phyloP scores from a whole-genome alignment of 306 rosid genomes.

The Hippophae rhamnoides region DNA sequence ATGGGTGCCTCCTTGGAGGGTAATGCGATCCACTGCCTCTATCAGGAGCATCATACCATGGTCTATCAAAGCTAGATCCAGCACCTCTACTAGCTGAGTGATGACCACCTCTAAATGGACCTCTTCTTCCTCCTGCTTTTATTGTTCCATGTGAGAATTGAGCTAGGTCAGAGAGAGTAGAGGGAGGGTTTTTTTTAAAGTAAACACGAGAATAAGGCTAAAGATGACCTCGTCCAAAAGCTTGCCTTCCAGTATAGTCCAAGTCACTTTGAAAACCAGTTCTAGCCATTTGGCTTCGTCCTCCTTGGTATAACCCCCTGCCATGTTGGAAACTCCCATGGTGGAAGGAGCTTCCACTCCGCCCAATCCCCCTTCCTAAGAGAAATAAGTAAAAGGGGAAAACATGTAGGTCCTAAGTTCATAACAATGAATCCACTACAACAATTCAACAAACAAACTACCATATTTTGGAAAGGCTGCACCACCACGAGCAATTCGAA shows the following conservation, averaged over 20 bases:
- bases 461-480: slow-evolving; percentile 44
- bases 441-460: slow-evolving; percentile 12
- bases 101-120: slow-evolving; percentile 35
- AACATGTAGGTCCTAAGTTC: slow-evolving; percentile 6
- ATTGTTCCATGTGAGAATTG: background rate
- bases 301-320: slow-evolving; percentile 37
- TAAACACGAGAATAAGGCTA: slow-evolving; percentile 13
- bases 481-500: slow-evolving; percentile 50
- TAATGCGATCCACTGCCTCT: slow-evolving; percentile 40
- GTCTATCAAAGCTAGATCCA: slow-evolving; percentile 24
- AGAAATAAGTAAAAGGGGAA: slow-evolving; percentile 3
- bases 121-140: slow-evolving; percentile 45
- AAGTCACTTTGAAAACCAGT: slow-evolving; percentile 27
- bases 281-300: slow-evolving; percentile 42
- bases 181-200: slow-evolving; percentile 1
- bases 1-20: slow-evolving; percentile 47
- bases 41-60: slow-evolving; percentile 41
- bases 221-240: slow-evolving; percentile 36
- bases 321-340: slow-evolving; percentile 35
- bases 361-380: slow-evolving; percentile 51
- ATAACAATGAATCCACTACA: slow-evolving; percentile 13
- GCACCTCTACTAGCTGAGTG: slow-evolving; percentile 32
- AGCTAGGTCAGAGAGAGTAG: background rate
- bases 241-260: slow-evolving; percentile 48
- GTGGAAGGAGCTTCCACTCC: slow-evolving; percentile 32